Percentiles rank a stretch among this genome's conserved stretches.
Conservation (phyloP, 257 asterid genomes). For the Forsythia viridissima region DNA sequence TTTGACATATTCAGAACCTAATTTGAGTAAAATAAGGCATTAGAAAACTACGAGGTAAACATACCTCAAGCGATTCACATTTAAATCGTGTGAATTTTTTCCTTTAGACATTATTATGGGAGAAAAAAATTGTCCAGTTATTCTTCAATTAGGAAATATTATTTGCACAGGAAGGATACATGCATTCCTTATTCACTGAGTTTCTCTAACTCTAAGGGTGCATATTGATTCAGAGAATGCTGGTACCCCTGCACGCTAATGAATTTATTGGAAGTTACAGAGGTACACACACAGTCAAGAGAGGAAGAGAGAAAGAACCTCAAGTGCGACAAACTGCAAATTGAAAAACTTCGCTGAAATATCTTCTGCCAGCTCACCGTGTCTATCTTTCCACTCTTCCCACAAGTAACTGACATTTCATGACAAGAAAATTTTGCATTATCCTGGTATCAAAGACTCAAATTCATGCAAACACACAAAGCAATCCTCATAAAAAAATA, state of each 20-base stretch:
- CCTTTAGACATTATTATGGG: background rate
- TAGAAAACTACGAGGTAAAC: background rate
- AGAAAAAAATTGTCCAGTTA: background rate
- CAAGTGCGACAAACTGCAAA: conserved; percentile 48
- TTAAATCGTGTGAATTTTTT: background rate
- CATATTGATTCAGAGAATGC: background rate
- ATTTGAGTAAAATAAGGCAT: background rate
- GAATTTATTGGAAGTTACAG: background rate
- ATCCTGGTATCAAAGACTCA: conserved; percentile 18
- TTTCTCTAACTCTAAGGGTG: background rate
- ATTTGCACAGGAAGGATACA: background rate
- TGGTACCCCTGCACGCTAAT: background rate
- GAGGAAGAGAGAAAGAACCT: conserved; percentile 48
- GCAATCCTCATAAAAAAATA: background rate
- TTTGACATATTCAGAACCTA: background rate
- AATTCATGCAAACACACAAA: conserved; percentile 15
- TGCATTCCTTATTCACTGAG: background rate
- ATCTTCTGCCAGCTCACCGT: conserved; percentile 37
- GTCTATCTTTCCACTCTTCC: conserved; percentile 83
- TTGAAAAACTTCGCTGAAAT: conserved; percentile 45
- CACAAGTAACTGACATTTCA: conserved; percentile 66
- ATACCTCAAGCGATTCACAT: background rate
- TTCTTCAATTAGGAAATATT: background rate
- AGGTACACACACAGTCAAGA: background rate
- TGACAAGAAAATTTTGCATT: conserved; percentile 22